Evolutionary conservation across 1,284 basidiomycete species (phyloP), one percentile per base, ranked within the genome.

Genomic region (Mrakiaceae sp.): DNA sequence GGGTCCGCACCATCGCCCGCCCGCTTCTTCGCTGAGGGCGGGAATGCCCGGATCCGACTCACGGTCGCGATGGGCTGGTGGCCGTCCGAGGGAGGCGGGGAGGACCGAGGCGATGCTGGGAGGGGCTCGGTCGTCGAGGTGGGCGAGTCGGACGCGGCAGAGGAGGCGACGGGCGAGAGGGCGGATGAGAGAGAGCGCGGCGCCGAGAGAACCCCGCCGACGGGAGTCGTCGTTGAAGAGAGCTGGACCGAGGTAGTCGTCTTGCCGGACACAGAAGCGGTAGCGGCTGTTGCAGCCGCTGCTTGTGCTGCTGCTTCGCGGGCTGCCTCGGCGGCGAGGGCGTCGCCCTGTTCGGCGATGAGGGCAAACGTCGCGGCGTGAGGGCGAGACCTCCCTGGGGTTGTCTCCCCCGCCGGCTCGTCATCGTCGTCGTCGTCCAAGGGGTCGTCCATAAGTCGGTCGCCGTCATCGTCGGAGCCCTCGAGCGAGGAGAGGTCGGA

Each of bases 141-240:
- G 10, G 58, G 53, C 11, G 59, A 56, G 47, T 57, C 46, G 55
- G 63, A 64, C n/a, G 27, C 47, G 6, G 62, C 56, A 5, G 64
- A 52, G 7, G 63, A 64, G 27, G 48, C 60, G 11, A 43, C 58
- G 5, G 64, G 51, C 39, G 64, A 65, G 7, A 65, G 59, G 40
- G 64, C 64, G 12, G 64, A 65, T 39, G 64, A 65, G 59, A 65
- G 59, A 8, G 64, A 65, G 9, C 64, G 42, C 10, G 64, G 64
- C 3, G 64, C 59, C 42, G 49, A 51, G 43, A 39, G 44, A 1
- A 55, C 40, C 4, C 10, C 60, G 14, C 46, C 50, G 43, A 16
- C 43, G 16, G 60, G 5, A 3, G 8, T 27, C 39, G 52, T 14
- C 12, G 59, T 5, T 43, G 48, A 42, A 56, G 12, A 4, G 56